phyloP scores from a whole-genome alignment of 345 rosid genomes.

The Capsella bursapastoris region DNA sequence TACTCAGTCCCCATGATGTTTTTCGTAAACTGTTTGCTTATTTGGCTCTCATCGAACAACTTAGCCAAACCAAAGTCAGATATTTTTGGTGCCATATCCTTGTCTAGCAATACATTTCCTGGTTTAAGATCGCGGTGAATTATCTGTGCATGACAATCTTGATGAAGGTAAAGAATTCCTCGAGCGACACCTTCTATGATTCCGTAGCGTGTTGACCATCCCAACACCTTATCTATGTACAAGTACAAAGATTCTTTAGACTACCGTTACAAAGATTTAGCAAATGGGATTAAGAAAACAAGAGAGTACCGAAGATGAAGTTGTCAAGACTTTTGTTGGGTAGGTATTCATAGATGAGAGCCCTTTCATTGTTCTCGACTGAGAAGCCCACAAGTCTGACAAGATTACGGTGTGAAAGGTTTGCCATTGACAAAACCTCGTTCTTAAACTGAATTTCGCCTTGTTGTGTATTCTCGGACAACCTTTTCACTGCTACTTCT shows the following conservation, averaged over 20 bases:
- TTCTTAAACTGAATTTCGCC: conserved; percentile 11
- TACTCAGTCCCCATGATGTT: conserved; percentile 42
- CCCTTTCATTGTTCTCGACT: conserved; percentile 48
- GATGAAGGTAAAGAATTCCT: conserved; percentile 56
- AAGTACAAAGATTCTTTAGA: background rate
- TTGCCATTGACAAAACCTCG: conserved; percentile 50
- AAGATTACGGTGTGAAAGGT: conserved; percentile 52
- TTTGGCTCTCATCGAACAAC: conserved; percentile 39
- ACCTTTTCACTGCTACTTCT: conserved; percentile 49
- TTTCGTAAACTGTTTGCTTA: background rate
- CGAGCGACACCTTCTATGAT: conserved; percentile 51
- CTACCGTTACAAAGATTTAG: background rate
- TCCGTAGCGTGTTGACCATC: conserved; percentile 46
- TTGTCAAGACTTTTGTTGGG: conserved; percentile 55
- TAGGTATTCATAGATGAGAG: conserved; percentile 55
- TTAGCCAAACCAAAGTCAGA: conserved; percentile 60
- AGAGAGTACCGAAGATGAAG: too few species aligned
- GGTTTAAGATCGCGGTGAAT: conserved; percentile 59
- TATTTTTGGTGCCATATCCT: conserved; percentile 41
- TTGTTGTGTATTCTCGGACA: conserved; percentile 15
- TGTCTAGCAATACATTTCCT: conserved; percentile 50
- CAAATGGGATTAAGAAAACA: too few species aligned
- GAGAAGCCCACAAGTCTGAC: conserved; percentile 54
- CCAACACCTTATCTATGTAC: conserved; percentile 27
- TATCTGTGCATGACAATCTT: conserved; percentile 54